A percentile compares a stretch with the other conserved stretches of the same genome.
These are phyloP conservation scores for Nemania sp. DNA, from an alignment of 2,329 filamentous ascomycete species.

Conservation along the genomic window DNA sequence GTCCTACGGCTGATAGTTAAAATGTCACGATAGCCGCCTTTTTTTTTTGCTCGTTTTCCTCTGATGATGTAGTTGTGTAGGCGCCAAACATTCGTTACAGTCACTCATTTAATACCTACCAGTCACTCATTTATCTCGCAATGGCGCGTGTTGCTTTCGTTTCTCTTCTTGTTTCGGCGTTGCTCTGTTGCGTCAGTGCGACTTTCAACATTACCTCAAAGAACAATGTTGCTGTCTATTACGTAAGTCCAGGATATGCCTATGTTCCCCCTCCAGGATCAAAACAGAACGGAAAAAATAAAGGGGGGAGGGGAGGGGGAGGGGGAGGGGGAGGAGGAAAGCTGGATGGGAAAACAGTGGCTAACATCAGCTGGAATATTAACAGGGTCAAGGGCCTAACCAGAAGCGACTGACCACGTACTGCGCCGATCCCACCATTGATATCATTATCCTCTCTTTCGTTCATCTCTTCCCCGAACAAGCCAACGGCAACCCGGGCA, in stretches of 20 bases:
- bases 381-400: slow-evolving; percentile 47
- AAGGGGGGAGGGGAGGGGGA: not conserved
- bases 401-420: slow-evolving; percentile 45
- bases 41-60: not conserved
- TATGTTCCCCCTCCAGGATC: not conserved
- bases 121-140: slow-evolving; percentile 19
- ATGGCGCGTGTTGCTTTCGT: slow-evolving; percentile 31
- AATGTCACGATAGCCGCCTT: slow-evolving; percentile 11
- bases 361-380: slow-evolving; percentile 3
- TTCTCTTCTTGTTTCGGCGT: slow-evolving; percentile 23
- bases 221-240: slow-evolving; percentile 50
- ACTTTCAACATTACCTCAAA: slow-evolving; percentile 42
- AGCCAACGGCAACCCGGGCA: slow-evolving; percentile 47
- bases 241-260: slow-evolving; percentile 38
- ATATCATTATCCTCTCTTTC: slow-evolving; percentile 50
- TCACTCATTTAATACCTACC: slow-evolving; percentile 13
- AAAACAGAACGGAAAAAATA: not conserved
- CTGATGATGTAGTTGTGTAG: not conserved
- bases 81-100: slow-evolving; percentile 4
- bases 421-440: slow-evolving; percentile 46
- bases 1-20: not conserved
- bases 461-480: slow-evolving; percentile 48
- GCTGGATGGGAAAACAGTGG: not conserved
- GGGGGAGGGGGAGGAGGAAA: not conserved
- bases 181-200: slow-evolving; percentile 28